Evolutionary conservation across 2,329 filamentous ascomycete genomes (phyloP), one percentile per base, ranked within the genome.

Genomic region (Penicillium fuscoglaucum): DNA sequence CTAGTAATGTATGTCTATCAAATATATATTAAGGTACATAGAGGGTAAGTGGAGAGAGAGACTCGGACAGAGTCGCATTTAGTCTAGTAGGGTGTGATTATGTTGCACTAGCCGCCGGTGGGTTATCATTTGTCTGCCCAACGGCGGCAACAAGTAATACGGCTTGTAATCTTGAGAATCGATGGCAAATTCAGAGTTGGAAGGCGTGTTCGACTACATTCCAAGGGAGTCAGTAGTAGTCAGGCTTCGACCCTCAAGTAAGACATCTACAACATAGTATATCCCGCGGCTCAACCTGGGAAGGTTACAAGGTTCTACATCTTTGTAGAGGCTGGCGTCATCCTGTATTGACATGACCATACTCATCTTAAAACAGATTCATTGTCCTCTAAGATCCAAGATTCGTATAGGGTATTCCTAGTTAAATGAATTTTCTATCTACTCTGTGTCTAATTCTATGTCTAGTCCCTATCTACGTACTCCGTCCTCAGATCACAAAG

Each of bases 91-190:
- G 49, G 49, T 51, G 49, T 51, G 49, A 51, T 51, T 29, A 19
- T 9, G 26, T 31, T 40, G n/a, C 49, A 31, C 48, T 40, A 40
- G 35, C 24, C 33, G 33, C 46, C 47, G 46, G 47, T 40, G 49
- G 49, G 35, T 43, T 43, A 55, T 48, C 52, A 46, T 58, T 45
- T 47, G 26, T 55, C 28, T 59, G 57, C 59, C 59, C 59, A 56
- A 59, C 56, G 37, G 51, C 31, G 21, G 35, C 24, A 40, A 51
- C 24, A 7, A 50, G 26, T 40, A 51, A 28, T 51, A 40, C 17
- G 17, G 6, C 24, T 39, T n/a, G 47, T 39, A 39, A 51, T 51
- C 33, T 29, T 1, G 35, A 40, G 7, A 24, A 29, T 33, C 19
- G 15, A 17, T 21, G 15, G n/a, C 19, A 37, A 51, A 28, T 28